Percentiles rank a stretch among this genome's conserved stretches.
phyloP scores from a whole-genome alignment of 2,329 filamentous ascomycete genomes.

The Colletotrichum sp. region DNA sequence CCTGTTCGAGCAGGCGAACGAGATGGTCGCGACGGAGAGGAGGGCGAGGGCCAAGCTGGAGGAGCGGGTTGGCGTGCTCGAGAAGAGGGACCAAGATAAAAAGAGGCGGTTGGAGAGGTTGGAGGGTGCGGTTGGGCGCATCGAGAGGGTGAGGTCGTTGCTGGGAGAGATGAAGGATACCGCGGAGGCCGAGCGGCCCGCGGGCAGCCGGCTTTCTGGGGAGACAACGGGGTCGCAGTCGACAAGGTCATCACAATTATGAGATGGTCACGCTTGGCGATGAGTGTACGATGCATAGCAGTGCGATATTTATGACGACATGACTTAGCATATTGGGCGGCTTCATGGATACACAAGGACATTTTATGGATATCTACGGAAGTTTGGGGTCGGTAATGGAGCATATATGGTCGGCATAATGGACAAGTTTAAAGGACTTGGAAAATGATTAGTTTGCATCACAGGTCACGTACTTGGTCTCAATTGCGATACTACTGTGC shows the following conservation, averaged over 20 bases:
- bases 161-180: conserved; percentile 41
- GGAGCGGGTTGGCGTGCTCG: conserved; percentile 70
- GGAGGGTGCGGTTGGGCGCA: conserved; percentile 72
- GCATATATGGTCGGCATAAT: not conserved
- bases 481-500: not conserved
- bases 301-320: conserved; percentile 9
- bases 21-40: conserved; percentile 83
- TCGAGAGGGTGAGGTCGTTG: conserved; percentile 72
- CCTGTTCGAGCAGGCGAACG: conserved; percentile 83
- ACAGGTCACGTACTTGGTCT: not conserved
- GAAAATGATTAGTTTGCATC: not conserved
- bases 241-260: not conserved
- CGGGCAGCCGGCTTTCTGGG: not conserved
- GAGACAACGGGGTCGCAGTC: not conserved
- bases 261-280: not conserved
- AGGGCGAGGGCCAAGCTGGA: conserved; percentile 74
- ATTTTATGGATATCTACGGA: not conserved
- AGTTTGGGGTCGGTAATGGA: not conserved
- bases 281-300: not conserved
- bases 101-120: conserved; percentile 69
- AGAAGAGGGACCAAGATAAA: conserved; percentile 74
- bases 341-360: not conserved
- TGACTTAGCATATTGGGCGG: conserved; percentile 4
- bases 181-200: not conserved
- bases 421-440: not conserved